Percentiles rank a stretch among this genome's conserved stretches.
Evolutionary conservation across 148 eudicot species (phyloP).

Genomic region (Bassia scoparia): DNA sequence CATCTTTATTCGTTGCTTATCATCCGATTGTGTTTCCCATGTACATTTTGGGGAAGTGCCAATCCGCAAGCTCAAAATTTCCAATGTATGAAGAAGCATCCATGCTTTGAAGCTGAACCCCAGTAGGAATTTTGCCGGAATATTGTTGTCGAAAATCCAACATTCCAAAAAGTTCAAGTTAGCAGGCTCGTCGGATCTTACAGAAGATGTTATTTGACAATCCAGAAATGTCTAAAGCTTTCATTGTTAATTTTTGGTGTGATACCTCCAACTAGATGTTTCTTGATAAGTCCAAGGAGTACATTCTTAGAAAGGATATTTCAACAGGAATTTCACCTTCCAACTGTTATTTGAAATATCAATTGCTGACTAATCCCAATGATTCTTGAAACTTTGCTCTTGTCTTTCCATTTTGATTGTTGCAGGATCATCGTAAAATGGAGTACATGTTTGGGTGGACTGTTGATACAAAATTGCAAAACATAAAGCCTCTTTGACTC

Average conservation of each 20-base stretch:
- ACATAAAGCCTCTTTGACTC: neutral
- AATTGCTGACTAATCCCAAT: neutral
- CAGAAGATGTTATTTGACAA: conserved; percentile 19
- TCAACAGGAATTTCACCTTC: conserved; percentile 16
- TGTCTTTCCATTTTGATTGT: conserved; percentile 5
- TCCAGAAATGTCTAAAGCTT: conserved; percentile 10
- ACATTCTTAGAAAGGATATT: neutral
- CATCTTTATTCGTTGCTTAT: neutral
- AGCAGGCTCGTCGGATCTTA: conserved; percentile 15
- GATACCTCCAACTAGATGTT: conserved; percentile 17
- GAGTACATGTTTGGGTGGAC: too few species aligned
- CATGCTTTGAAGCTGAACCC: conserved; percentile 20
- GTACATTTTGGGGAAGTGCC: conserved; percentile 6
- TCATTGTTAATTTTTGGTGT: conserved; percentile 10
- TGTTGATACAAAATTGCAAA: too few species aligned
- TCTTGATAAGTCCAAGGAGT: conserved; percentile 16
- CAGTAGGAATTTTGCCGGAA: conserved; percentile 16
- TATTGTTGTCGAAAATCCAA: conserved; percentile 14
- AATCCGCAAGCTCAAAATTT: neutral
- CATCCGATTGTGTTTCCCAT: neutral
- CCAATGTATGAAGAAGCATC: conserved; percentile 16
- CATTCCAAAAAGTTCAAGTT: neutral
- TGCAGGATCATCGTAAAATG: neutral
- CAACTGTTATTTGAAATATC: conserved; percentile 17
- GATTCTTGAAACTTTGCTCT: neutral